A percentile compares a stretch with the other conserved stretches of the same genome.
phyloP scores from a whole-genome alignment of 345 rosid genomes.

The Pistacia integerrima region DNA sequence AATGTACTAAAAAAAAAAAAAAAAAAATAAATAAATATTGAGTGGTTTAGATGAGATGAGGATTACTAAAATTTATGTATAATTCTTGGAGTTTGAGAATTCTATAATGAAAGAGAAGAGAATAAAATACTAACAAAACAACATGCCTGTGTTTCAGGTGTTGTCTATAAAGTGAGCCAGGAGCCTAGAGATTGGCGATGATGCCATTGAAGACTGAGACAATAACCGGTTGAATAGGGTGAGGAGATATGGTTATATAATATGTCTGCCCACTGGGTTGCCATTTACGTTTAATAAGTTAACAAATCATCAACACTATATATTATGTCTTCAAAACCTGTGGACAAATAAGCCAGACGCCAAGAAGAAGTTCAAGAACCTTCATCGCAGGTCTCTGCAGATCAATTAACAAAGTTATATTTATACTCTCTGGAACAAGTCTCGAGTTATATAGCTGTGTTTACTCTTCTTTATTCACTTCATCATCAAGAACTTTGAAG shows the following conservation, averaged over 20 bases:
- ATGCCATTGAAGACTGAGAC: constrained; percentile 4
- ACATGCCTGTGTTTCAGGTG: not conserved
- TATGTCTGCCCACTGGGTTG: constrained; percentile 3
- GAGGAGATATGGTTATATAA: constrained; percentile 7
- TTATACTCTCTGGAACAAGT: not conserved
- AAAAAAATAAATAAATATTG: not conserved
- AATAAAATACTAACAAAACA: not conserved
- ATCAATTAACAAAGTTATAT: not conserved
- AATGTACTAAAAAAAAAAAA: not conserved
- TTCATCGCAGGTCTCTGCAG: not conserved
- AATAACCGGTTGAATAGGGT: not conserved
- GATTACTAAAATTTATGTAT: not conserved
- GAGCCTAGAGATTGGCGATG: constrained; percentile 26
- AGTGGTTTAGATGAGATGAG: not conserved
- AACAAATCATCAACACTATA: not conserved
- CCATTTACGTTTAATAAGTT: not conserved
- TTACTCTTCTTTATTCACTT: not conserved
- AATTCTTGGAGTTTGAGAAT: not conserved
- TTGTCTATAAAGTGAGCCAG: constrained; percentile 6
- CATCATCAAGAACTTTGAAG: not conserved
- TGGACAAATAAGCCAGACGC: constrained; percentile 9
- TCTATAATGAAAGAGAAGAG: not conserved
- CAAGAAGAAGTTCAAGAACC: not conserved
- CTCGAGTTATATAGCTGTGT: not conserved
- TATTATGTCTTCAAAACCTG: constrained; percentile 13